These are phyloP conservation scores for Fusarium paranaense DNA, from an alignment of 2,329 filamentous ascomycete species.

Conservation along the genomic window DNA sequence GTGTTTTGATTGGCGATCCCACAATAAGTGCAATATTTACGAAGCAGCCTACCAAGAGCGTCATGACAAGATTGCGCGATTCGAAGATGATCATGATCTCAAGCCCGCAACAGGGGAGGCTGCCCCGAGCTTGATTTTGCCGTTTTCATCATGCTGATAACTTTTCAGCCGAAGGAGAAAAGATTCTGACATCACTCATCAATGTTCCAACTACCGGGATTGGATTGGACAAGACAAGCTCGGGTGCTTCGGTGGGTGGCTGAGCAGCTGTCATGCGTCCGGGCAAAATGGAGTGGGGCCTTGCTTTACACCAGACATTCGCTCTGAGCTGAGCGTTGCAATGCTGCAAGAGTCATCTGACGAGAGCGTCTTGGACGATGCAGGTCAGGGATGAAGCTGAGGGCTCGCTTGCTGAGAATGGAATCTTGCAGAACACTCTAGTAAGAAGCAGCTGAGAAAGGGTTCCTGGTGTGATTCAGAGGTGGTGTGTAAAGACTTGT, in stretches of 20 bases:
- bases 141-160: conserved; percentile 1
- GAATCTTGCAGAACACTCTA: not conserved
- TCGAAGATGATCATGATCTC: not conserved
- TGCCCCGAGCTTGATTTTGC: not conserved
- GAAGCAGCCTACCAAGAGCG: not conserved
- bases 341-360: conserved; percentile 2
- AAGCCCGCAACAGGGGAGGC: not conserved
- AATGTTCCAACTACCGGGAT: conserved; percentile 11
- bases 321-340: not conserved
- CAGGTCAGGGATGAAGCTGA: not conserved
- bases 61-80: not conserved
- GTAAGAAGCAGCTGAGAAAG: not conserved
- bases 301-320: not conserved
- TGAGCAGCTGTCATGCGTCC: conserved; percentile 17
- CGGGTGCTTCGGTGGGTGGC: conserved; percentile 15
- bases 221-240: conserved; percentile 6
- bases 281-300: conserved; percentile 3
- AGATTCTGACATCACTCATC: conserved; percentile 15
- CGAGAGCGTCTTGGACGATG: not conserved
- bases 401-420: not conserved
- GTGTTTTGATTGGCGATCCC: not conserved
- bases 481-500: not conserved
- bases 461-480: not conserved
- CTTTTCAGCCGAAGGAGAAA: not conserved
- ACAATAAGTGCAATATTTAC: not conserved